A percentile compares a stretch with the other conserved stretches of the same genome.
phyloP scores from a whole-genome alignment of 768 basidiomycete species.

The Leucosporidium creatinivorum region DNA sequence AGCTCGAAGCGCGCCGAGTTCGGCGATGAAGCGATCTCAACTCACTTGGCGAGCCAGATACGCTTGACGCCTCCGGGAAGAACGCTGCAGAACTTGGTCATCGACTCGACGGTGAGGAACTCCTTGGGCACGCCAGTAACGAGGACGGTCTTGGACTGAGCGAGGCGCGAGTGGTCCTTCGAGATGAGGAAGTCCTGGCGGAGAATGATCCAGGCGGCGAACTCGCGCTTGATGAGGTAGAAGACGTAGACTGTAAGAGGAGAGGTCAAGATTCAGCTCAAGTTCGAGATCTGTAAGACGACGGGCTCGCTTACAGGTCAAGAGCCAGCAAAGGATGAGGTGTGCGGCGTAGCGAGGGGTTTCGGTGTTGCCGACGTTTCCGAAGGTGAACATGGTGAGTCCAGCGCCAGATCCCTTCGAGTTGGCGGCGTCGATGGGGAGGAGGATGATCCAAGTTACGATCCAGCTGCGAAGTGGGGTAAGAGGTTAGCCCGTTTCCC shows the following conservation, averaged over 20 bases:
- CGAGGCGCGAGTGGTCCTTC: conserved; percentile 61
- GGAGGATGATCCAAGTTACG: conserved; percentile 73
- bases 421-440: conserved; percentile 61
- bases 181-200: conserved; percentile 78
- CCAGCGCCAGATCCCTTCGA: conserved; percentile 50
- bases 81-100: conserved; percentile 47
- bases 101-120: conserved; percentile 61
- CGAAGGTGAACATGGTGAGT: conserved; percentile 60
- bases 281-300: background rate
- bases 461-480: conserved; percentile 44
- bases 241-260: conserved; percentile 64
- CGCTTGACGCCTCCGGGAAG: conserved; percentile 84
- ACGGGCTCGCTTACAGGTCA: conserved; percentile 56
- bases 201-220: conserved; percentile 66
- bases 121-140: conserved; percentile 78
- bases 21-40: background rate
- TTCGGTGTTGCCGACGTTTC: conserved; percentile 52
- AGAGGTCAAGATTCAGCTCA: background rate
- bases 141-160: conserved; percentile 84
- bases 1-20: no score
- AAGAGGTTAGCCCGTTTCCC: background rate
- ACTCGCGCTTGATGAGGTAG: conserved; percentile 71
- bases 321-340: conserved; percentile 64
- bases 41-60: conserved; percentile 83
- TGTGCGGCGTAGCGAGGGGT: conserved; percentile 68